A percentile compares a stretch with the other conserved stretches of the same genome.
phyloP scores from a whole-genome alignment of 768 basidiomycete species.

The Krasilnikovozyma curviuscula region DNA sequence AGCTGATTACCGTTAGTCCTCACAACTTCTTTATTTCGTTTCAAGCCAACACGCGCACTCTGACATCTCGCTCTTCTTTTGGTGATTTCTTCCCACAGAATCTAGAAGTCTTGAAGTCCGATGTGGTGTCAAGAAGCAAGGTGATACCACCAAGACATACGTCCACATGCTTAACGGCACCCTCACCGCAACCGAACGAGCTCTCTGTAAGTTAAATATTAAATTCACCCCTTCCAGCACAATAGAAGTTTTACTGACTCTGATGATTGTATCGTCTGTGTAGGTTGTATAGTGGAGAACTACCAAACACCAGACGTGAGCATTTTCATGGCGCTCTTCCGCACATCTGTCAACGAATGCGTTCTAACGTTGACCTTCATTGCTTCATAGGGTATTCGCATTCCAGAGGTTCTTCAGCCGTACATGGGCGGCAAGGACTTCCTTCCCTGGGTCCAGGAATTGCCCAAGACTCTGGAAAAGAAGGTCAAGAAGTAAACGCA shows the following conservation, averaged over 20 bases:
- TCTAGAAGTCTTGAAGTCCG: conserved; percentile 79
- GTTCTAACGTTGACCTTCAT: neutral
- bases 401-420: conserved; percentile 74
- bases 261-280: too few species aligned
- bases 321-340: conserved; percentile 7
- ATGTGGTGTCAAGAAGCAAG: conserved; percentile 76
- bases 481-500: conserved; percentile 35
- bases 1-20: conserved; percentile 74
- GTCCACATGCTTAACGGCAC: conserved; percentile 99
- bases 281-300: conserved; percentile 78
- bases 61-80: neutral
- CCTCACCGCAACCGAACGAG: conserved; percentile 87
- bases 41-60: neutral
- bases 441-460: conserved; percentile 53
- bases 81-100: conserved; percentile 36
- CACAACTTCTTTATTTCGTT: neutral
- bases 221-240: neutral
- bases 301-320: conserved; percentile 85
- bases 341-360: neutral
- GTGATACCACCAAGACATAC: conserved; percentile 76
- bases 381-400: conserved; percentile 49
- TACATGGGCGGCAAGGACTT: conserved; percentile 95
- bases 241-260: too few species aligned
- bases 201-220: conserved; percentile 40
- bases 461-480: conserved; percentile 58